Evolutionary conservation across 148 eudicot genomes (phyloP), one percentile per base, ranked within the genome.

Genomic region (Vaccinium vitisidaea): DNA sequence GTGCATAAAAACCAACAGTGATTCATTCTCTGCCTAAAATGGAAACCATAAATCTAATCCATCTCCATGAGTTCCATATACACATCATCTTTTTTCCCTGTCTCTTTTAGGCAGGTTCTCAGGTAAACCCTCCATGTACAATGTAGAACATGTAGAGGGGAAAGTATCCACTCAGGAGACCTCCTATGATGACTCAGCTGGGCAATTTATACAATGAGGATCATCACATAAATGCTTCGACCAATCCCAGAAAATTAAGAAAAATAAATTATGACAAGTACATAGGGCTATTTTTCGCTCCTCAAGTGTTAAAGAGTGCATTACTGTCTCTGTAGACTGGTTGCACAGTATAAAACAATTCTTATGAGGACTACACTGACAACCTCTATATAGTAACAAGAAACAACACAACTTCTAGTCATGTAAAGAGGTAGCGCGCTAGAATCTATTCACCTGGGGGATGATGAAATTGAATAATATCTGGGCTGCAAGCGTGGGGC

Each of bases 401-500:
- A 81, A 63, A 13, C 16, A 15, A 36, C 12, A 23, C 23, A 27
- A 69, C 3, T 0, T 5, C 74, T 27, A 69, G 74, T 69, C 18
- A 67, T 27, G 74, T 30, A 69, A 69, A 25, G 74, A 69, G 52
- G 39, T 8, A 52, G 58, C 16, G 12, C 18, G 50, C 16, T 5
- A 1, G 25, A 77, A 69, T 53, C 30, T 54, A 75, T 85, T 80
- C 75, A 97, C 98, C 90, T 88, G 58, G 99, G 95, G 75, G 99
- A 97, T 83, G 99, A 97, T 73, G 98, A 97, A 82, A 97, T 97
- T 27, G 99, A 97, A 84, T 97, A 97, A 89, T 88, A 97, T 93
- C 98, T 89, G 56, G 99, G 98, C 92, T 93, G 98, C 84, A 97
- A 88, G 56, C 95, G 99, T 18, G 99, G 98, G 43, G 98, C 92